These are phyloP conservation scores for Phytophthora tubulina DNA, from an alignment of 352 stramenopile genomes.

Conservation along the genomic window DNA sequence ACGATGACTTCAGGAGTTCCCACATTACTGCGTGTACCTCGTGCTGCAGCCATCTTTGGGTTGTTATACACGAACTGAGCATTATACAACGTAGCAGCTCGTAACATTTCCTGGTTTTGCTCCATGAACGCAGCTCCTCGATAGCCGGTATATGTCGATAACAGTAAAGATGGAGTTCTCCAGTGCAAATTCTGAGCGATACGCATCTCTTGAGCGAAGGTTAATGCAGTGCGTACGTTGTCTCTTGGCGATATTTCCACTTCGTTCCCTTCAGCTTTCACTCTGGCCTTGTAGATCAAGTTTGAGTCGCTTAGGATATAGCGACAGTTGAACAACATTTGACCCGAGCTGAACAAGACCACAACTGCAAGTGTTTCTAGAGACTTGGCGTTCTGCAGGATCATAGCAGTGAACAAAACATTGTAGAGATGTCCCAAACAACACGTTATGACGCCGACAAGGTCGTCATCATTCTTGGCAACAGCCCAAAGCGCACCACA, in stretches of 20 bases:
- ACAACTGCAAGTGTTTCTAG: slow-evolving; percentile 39
- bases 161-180: slow-evolving; percentile 21
- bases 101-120: slow-evolving; percentile 30
- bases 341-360: slow-evolving; percentile 31
- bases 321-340: slow-evolving; percentile 46
- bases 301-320: slow-evolving; percentile 26
- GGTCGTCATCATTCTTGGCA: slow-evolving; percentile 39
- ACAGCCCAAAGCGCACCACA: slow-evolving; percentile 30
- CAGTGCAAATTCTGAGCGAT: slow-evolving; percentile 39
- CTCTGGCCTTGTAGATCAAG: slow-evolving; percentile 6
- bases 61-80: slow-evolving; percentile 17
- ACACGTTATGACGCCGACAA: slow-evolving; percentile 39
- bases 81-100: slow-evolving; percentile 16
- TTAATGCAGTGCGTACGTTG: slow-evolving; percentile 12
- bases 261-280: slow-evolving; percentile 6
- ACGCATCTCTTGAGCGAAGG: slow-evolving; percentile 16
- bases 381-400: slow-evolving; percentile 56
- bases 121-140: slow-evolving; percentile 17
- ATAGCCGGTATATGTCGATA: slow-evolving; percentile 46
- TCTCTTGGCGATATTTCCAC: background rate
- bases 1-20: background rate
- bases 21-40: slow-evolving; percentile 11
- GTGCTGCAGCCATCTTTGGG: background rate
- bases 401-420: slow-evolving; percentile 52
- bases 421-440: slow-evolving; percentile 54